phyloP scores from a whole-genome alignment of 176 grass and related monocot species.

The Zoysia pacifica region DNA sequence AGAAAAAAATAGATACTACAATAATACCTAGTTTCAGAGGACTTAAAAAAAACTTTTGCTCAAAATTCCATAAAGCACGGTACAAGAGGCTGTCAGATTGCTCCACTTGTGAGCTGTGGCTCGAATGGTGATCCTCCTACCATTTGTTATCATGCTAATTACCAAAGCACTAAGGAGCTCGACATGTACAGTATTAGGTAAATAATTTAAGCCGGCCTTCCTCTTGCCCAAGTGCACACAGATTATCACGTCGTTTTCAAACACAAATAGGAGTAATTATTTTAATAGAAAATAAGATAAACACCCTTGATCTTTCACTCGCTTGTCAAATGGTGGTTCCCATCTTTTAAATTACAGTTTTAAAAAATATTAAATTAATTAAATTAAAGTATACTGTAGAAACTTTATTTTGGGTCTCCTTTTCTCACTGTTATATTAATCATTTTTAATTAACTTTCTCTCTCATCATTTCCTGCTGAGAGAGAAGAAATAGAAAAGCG shows the following conservation, averaged over 20 bases:
- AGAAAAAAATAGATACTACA: too few relatives aligned
- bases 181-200: neutral
- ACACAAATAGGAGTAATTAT: neutral
- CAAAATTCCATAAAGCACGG: too few relatives aligned
- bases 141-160: neutral
- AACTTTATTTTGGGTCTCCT: neutral
- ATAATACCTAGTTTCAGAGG: too few relatives aligned
- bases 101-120: too few relatives aligned
- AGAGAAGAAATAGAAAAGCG: neutral
- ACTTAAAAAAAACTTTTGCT: too few relatives aligned
- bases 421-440: neutral
- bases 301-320: too few relatives aligned
- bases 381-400: neutral
- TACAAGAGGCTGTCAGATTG: too few relatives aligned
- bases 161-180: constrained; percentile 29
- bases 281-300: too few relatives aligned
- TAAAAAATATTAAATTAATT: too few relatives aligned
- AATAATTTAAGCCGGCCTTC: constrained; percentile 31
- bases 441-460: neutral
- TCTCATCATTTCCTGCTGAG: neutral
- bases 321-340: neutral
- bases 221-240: neutral
- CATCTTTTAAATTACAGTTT: neutral
- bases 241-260: constrained; percentile 26
- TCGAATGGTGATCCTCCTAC: neutral